These are phyloP conservation scores for Phytophthora sp. DNA, from an alignment of 352 stramenopile genomes.

Conservation along the genomic window DNA sequence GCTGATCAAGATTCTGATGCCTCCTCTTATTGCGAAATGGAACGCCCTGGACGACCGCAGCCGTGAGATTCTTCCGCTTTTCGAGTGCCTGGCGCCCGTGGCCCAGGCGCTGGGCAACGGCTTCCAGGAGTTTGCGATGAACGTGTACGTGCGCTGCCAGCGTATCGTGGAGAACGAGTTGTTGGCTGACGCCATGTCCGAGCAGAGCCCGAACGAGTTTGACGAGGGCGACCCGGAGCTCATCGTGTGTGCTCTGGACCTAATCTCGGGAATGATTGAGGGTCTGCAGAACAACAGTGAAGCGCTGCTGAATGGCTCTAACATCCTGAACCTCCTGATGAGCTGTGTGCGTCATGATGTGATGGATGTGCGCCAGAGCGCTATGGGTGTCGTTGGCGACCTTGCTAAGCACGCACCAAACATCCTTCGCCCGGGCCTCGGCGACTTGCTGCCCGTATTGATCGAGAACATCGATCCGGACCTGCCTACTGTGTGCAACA, in stretches of 20 bases:
- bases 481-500: slow-evolving; percentile 92
- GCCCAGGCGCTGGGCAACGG: slow-evolving; percentile 83
- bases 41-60: slow-evolving; percentile 81
- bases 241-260: slow-evolving; percentile 88
- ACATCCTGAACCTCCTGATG: slow-evolving; percentile 90
- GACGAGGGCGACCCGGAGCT: slow-evolving; percentile 91
- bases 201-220: slow-evolving; percentile 78
- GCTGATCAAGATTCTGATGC: slow-evolving; percentile 93
- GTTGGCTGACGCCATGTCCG: slow-evolving; percentile 79
- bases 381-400: slow-evolving; percentile 90
- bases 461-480: slow-evolving; percentile 91
- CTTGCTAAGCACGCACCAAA: slow-evolving; percentile 85
- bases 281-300: slow-evolving; percentile 81
- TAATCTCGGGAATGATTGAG: slow-evolving; percentile 91
- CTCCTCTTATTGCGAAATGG: slow-evolving; percentile 94
- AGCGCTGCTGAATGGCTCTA: slow-evolving; percentile 77
- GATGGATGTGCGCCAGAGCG: slow-evolving; percentile 88
- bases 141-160: slow-evolving; percentile 82
- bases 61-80: slow-evolving; percentile 85
- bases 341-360: slow-evolving; percentile 87
- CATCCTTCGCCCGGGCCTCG: slow-evolving; percentile 75
- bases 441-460: slow-evolving; percentile 80
- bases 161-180: slow-evolving; percentile 87
- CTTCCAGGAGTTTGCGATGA: slow-evolving; percentile 89
- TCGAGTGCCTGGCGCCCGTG: slow-evolving; percentile 91